Evolutionary conservation across 257 asterid genomes (phyloP).

Genomic region (Echites panduratus): DNA sequence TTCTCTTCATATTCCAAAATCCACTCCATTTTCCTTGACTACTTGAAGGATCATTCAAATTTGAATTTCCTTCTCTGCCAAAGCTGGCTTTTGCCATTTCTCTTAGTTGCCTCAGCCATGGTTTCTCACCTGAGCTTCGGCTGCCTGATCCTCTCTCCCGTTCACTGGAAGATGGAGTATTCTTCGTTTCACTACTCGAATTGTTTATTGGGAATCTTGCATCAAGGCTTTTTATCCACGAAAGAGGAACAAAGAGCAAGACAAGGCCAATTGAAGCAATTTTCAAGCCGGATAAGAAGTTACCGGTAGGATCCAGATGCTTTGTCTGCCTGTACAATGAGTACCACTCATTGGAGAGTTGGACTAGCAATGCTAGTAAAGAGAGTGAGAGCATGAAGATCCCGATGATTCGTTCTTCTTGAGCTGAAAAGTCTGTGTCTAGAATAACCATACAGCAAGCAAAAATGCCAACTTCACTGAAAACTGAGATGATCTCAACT

Average conservation of each 20-base stretch:
- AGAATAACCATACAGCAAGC: conserved; percentile 43
- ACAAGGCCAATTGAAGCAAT: conserved; percentile 54
- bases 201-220: conserved; percentile 38
- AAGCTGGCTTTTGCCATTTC: conserved; percentile 76
- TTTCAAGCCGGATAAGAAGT: conserved; percentile 54
- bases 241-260: conserved; percentile 44
- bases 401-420: conserved; percentile 49
- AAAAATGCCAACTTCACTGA: conserved; percentile 49
- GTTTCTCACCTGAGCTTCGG: conserved; percentile 57
- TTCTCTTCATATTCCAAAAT: conserved; percentile 50
- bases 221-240: conserved; percentile 34
- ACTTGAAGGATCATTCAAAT: conserved; percentile 53
- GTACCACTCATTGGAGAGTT: conserved; percentile 52
- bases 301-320: conserved; percentile 46
- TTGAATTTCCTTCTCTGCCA: conserved; percentile 42
- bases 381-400: conserved; percentile 53
- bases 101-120: conserved; percentile 70
- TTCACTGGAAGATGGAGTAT: conserved; percentile 29
- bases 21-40: conserved; percentile 59
- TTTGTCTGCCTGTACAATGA: conserved; percentile 55
- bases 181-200: conserved; percentile 24
- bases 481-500: conserved; percentile 71
- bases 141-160: conserved; percentile 41
- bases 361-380: conserved; percentile 38
- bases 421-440: conserved; percentile 35